Evolutionary conservation across 371 early-diverging fungal genomes (phyloP).

Genomic region (Rhizomucor pusillus): DNA sequence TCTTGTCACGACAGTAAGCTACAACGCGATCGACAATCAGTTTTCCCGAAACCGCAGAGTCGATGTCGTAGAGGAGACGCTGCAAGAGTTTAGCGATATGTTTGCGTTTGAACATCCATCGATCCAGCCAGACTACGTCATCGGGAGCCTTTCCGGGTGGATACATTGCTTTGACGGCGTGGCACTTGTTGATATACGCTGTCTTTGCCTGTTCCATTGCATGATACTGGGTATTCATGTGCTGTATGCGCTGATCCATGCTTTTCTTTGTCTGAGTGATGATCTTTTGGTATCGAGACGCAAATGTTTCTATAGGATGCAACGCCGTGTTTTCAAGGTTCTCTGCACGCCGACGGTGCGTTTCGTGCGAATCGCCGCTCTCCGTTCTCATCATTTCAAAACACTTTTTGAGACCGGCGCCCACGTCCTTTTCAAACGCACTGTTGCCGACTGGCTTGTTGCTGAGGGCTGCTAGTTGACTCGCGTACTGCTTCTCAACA

Average conservation of each 20-base stretch:
- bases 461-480: conserved; percentile 28
- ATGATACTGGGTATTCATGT: conserved; percentile 2
- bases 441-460: not conserved
- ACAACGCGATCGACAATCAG: conserved; percentile 1
- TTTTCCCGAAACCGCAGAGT: conserved; percentile 2
- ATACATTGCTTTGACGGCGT: conserved; percentile 7
- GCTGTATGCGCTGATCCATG: not conserved
- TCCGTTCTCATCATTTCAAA: conserved; percentile 66
- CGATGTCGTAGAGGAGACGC: not conserved
- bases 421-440: conserved; percentile 61
- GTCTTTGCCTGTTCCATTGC: conserved; percentile 12
- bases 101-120: conserved; percentile 13
- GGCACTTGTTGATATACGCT: conserved; percentile 15
- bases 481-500: conserved; percentile 59
- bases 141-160: conserved; percentile 15
- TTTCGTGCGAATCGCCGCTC: conserved; percentile 52
- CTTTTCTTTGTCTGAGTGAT: conserved; percentile 3
- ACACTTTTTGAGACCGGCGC: conserved; percentile 66
- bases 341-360: conserved; percentile 54
- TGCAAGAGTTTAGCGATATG: conserved; percentile 12
- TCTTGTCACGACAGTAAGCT: not conserved
- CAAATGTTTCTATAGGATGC: conserved; percentile 54
- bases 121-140: conserved; percentile 8
- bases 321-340: conserved; percentile 62
- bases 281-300: conserved; percentile 47